These are phyloP conservation scores for Penicillium turbatum DNA, from an alignment of 495 filamentous ascomycete species.

Conservation along the genomic window DNA sequence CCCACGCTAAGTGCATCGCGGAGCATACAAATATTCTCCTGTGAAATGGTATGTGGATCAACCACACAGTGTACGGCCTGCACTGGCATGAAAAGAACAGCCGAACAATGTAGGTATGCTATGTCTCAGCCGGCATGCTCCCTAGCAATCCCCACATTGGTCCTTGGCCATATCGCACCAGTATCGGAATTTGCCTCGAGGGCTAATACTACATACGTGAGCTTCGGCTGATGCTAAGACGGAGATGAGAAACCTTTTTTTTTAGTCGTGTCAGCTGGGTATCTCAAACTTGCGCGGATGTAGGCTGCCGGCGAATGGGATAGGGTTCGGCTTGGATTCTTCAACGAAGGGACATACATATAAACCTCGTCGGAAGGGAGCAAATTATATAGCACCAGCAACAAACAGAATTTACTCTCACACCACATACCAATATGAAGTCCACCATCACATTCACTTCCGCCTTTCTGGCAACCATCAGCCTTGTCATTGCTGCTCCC, in stretches of 20 bases:
- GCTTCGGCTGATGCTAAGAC: conserved; percentile 1
- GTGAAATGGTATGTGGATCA: conserved; percentile 4
- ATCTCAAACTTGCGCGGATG: conserved; percentile 23
- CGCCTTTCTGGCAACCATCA: conserved; percentile 17
- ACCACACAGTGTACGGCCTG: background rate
- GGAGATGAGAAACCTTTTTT: background rate
- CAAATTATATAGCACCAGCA: background rate
- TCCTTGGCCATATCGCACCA: conserved; percentile 8
- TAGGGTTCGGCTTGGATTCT: background rate
- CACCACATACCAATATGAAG: conserved; percentile 17
- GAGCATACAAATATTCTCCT: background rate
- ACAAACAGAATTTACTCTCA: background rate
- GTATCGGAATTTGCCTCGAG: background rate
- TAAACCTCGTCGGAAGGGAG: conserved; percentile 7
- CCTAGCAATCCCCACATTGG: conserved; percentile 1
- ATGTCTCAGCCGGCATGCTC: conserved; percentile 2
- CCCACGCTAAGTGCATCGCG: background rate
- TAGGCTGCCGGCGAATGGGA: conserved; percentile 2
- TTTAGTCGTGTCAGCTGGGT: conserved; percentile 3
- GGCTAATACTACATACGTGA: no score
- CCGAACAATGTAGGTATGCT: background rate
- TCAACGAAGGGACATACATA: conserved; percentile 12
- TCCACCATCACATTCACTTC: conserved; percentile 16
- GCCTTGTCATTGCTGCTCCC: conserved; percentile 16
- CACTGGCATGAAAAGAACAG: background rate